phyloP scores from a whole-genome alignment of 148 eudicot genomes.

The Linanthus parryae region DNA sequence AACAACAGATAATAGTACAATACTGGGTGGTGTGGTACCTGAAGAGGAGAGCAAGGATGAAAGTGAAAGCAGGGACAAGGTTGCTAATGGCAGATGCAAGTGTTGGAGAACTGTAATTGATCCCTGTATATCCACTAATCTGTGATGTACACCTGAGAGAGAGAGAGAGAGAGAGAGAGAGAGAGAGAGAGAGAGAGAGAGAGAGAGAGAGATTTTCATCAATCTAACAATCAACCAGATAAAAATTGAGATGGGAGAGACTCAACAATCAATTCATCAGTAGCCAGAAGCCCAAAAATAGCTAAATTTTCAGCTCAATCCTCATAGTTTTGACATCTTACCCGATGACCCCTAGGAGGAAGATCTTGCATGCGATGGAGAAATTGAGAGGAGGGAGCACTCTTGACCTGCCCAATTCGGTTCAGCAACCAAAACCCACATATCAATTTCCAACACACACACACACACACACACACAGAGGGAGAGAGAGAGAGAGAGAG shows the following conservation, averaged over 20 bases:
- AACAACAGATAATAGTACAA: background rate
- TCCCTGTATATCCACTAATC: constrained; percentile 48
- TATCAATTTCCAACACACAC: background rate
- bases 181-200: background rate
- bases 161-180: no score
- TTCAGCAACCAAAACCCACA: constrained; percentile 12
- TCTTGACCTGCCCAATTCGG: constrained; percentile 28
- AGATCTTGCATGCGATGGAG: constrained; percentile 29
- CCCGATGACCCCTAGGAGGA: constrained; percentile 39
- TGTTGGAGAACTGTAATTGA: constrained; percentile 45
- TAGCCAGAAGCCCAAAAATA: background rate
- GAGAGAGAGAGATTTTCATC: background rate
- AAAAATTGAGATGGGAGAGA: background rate
- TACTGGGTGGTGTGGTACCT: constrained; percentile 16
- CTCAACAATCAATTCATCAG: background rate
- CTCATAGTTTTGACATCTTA: constrained; percentile 7
- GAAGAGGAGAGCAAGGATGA: constrained; percentile 49
- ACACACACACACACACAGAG: background rate
- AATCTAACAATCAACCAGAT: background rate
- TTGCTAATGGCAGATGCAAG: constrained; percentile 61
- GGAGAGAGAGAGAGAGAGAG: background rate
- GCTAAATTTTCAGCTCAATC: background rate
- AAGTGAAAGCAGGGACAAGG: constrained; percentile 55
- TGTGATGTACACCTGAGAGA: constrained; percentile 40
- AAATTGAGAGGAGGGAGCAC: constrained; percentile 33